Percentiles rank a stretch among this genome's conserved stretches.
These are phyloP conservation scores for Adiantum capillusveneris DNA, from an alignment of 75 land plant species.

Conservation along the genomic window DNA sequence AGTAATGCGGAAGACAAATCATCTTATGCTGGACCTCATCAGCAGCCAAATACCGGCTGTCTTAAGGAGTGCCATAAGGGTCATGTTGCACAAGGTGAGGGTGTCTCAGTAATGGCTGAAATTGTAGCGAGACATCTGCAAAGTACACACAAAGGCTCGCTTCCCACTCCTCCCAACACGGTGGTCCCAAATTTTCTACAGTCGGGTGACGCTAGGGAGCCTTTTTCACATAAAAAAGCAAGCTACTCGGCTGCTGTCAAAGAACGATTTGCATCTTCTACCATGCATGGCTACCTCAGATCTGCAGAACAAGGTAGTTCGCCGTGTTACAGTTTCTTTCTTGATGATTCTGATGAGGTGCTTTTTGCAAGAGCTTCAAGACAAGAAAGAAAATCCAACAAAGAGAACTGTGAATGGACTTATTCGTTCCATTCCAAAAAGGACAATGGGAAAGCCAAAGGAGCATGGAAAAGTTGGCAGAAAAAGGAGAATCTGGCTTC, in stretches of 20 bases:
- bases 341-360: constrained; percentile 2
- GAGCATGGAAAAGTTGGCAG: constrained; percentile 25
- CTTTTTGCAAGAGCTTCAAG: not conserved
- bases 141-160: no score
- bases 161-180: no score
- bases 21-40: no score
- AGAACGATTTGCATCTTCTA: not conserved
- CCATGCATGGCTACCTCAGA: not conserved
- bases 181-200: not conserved
- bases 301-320: not conserved
- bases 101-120: no score
- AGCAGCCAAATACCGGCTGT: no score
- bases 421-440: constrained; percentile 44
- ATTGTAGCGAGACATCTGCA: no score
- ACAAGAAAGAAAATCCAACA: not conserved
- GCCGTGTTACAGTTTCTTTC: not conserved
- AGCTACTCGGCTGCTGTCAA: not conserved
- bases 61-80: no score
- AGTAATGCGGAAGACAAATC: no score
- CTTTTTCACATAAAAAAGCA: not conserved
- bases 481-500: constrained; percentile 17
- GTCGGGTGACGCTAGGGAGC: not conserved
- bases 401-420: constrained; percentile 25
- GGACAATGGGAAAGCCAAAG: constrained; percentile 36
- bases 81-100: no score